A percentile compares a stretch with the other conserved stretches of the same genome.
Evolutionary conservation across 805 yeast species (phyloP).

Genomic region (Starmerella davenportii): DNA sequence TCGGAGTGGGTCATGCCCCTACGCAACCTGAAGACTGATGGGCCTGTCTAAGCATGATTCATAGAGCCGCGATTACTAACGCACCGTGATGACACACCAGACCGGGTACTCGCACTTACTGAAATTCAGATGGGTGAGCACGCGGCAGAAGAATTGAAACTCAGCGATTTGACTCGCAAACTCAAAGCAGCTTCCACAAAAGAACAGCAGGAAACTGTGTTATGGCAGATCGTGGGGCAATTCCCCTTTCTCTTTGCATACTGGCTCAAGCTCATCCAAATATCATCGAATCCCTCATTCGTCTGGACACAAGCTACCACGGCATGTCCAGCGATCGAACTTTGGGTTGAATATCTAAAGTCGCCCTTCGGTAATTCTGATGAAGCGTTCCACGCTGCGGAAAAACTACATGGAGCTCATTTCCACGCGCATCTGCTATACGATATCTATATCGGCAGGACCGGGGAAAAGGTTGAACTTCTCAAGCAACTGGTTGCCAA

Average conservation of each 20-base stretch:
- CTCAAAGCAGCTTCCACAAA: neutral
- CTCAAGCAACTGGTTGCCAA: constrained; percentile 24
- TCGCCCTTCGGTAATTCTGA: constrained; percentile 20
- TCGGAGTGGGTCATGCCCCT: no score
- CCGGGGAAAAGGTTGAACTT: constrained; percentile 25
- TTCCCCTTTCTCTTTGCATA: constrained; percentile 28
- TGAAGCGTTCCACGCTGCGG: constrained; percentile 31
- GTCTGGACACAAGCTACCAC: constrained; percentile 12
- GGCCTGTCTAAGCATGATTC: no score
- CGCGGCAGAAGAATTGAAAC: no score
- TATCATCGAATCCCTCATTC: constrained; percentile 10
- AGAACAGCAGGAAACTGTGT: constrained; percentile 11
- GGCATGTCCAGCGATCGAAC: constrained; percentile 23
- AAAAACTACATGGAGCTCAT: constrained; percentile 40
- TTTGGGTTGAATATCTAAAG: constrained; percentile 21
- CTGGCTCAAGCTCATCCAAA: constrained; percentile 24
- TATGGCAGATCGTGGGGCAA: constrained; percentile 18
- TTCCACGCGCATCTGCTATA: constrained; percentile 66
- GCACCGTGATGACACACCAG: no score
- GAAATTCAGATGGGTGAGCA: no score
- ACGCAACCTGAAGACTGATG: no score
- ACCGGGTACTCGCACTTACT: no score
- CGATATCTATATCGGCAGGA: constrained; percentile 48
- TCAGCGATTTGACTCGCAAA: no score
- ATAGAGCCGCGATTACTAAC: no score